Evolutionary conservation across 257 asterid genomes (phyloP).

Genomic region (Solanum acaule): DNA sequence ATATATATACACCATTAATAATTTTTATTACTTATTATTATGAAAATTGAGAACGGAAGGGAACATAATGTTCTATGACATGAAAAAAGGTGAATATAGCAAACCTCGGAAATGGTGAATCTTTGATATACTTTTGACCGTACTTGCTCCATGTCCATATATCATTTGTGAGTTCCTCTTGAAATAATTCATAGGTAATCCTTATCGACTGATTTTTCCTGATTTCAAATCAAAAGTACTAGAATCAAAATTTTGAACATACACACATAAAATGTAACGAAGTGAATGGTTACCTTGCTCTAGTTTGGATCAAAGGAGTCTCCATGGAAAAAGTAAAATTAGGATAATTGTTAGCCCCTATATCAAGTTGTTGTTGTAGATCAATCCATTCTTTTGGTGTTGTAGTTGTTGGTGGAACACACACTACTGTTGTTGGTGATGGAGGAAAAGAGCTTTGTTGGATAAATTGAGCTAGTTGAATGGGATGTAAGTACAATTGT

Average conservation of each 20-base stretch:
- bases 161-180: not conserved
- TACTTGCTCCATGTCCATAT: not conserved
- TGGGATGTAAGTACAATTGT: not conserved
- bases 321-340: not conserved
- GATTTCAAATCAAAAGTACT: not conserved
- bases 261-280: not conserved
- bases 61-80: no score
- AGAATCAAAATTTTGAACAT: not conserved
- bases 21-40: not conserved
- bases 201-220: no score
- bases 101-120: not conserved
- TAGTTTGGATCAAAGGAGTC: not conserved
- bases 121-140: not conserved
- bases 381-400: not conserved
- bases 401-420: not conserved
- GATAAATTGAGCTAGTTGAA: not conserved
- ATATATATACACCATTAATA: not conserved
- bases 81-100: not conserved
- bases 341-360: not conserved
- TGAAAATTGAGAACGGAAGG: not conserved
- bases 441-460: not conserved
- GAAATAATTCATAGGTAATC: not conserved
- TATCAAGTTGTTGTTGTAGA: not conserved
- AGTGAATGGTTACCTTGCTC: not conserved
- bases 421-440: not conserved